Base-by-base conservation (phyloP, 805 yeast genomes). In the Zygosaccharomyces bisporus region DNA sequence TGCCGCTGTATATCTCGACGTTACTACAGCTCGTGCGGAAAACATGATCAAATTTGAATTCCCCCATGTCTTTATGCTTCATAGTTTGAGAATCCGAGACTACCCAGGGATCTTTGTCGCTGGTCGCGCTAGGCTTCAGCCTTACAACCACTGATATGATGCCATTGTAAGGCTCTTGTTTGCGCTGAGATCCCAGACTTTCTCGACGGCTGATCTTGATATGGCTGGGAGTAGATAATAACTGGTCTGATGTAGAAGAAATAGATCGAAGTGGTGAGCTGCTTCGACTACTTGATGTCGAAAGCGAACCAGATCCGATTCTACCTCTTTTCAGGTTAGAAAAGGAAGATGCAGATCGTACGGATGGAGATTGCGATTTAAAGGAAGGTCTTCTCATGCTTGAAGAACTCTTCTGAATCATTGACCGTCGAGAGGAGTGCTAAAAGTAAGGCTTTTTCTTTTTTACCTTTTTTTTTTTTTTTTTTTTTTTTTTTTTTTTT, bases 21-120 rank as follows among this genome's bases (percentile, higher is more conserved):
- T 87, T 89, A 21, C 75, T 59, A 6, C 69, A 59, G 2, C 67
- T 55, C 0, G 84, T 79, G 8, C 76, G 74, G 61, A 83, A 90
- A 1, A 91, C 95, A 56, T 83, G 77, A 63, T 91, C 97, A 58
- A 86, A 89, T 20, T 68, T 63, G 59, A 84, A 89, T 21, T 79
- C 76, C 6, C 87, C 84, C 37, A 80, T 77, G 2, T 79, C 82
- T 7, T 74, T 36, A 76, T 72, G 45, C 53, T 63, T 82, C 77
- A 84, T 48, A 58, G 68, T 49, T 1, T 49, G 44, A 1, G 44
- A 52, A 16, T 66, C 65, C 35, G 46, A 52, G 6, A 62, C 41
- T 10, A 41, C 60, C 63, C 66, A 57, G 7, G 67, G 63, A 46
- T 65, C 66, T 27, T 57, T 61, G 19, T 65, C 50, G 34, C 54